Evolutionary conservation across 2,329 filamentous ascomycete genomes (phyloP), one percentile per base, ranked within the genome.

Genomic region (Lachnellula hyalina): DNA sequence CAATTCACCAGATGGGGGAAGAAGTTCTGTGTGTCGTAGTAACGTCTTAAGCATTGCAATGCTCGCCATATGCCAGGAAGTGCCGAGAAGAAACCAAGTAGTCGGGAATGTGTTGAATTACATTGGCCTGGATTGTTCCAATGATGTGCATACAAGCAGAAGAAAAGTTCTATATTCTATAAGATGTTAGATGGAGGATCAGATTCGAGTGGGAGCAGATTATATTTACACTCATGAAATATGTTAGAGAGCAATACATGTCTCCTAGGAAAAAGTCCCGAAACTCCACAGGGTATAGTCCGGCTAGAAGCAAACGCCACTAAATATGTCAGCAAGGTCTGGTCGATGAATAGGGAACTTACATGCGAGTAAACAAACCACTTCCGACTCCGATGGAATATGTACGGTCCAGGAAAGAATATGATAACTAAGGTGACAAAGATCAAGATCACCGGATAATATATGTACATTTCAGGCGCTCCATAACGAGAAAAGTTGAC

Each of bases 181-280:
- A 9, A 40, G 9, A 23, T 41, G 49, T 47, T 35, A 54, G 15
- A 41, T 7, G n/a, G 9, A 32, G 9, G 9, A 14, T 15, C 12
- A 25, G 14, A 34, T 12, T n/a, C 11, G 3, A 12, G n/a, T 2
- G 5, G 5, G 23, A 3, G 4, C 12, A 1, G 5, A 15, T 3
- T 25, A 2, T 6, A 82, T 87, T 75, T 78, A 93, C 89, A 57
- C 89, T 87, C 72, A 90, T 89, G 15, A 87, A 82, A 71, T 99
- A 99, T 5, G 92, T 96, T 53, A 96, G 77, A 2, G 94, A 97
- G 72, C 93, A 97, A 71, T 96, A 96, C 78, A 97, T 96, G 69
- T 99, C 94, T 51, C 94, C 94, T 0, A 97, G 80, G 72, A 96
- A 97, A 74, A 99, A 97, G 72, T 99, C 94, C 55, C 92, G 84